phyloP scores from a whole-genome alignment of 495 filamentous ascomycete genomes.

The Aspergillus diversus region DNA sequence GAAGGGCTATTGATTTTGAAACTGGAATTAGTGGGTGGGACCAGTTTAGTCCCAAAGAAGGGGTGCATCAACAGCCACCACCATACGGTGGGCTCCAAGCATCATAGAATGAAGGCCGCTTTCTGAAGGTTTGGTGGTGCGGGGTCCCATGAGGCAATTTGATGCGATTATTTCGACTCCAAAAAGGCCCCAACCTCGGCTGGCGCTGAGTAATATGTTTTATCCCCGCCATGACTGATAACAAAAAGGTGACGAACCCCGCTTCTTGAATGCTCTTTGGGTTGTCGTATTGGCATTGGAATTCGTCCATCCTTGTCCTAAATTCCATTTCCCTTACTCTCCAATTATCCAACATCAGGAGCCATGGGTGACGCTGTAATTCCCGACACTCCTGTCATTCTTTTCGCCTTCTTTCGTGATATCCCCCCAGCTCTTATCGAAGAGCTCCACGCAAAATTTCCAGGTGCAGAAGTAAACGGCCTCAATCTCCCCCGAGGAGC shows the following conservation, averaged over 20 bases:
- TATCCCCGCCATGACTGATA: background rate
- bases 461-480: slow-evolving; percentile 16
- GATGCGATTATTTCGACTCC: too few species aligned
- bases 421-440: slow-evolving; percentile 13
- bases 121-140: too few species aligned
- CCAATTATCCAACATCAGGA: background rate
- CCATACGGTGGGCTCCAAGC: too few species aligned
- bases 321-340: background rate
- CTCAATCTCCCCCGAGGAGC: slow-evolving; percentile 10
- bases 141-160: too few species aligned
- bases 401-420: slow-evolving; percentile 18
- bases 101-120: too few species aligned
- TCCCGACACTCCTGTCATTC: slow-evolving; percentile 13
- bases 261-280: background rate
- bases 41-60: too few species aligned
- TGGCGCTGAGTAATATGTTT: background rate
- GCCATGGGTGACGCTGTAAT: slow-evolving; percentile 43
- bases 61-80: too few species aligned
- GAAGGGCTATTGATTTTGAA: too few species aligned
- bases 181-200: background rate
- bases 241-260: slow-evolving; percentile 1
- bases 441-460: slow-evolving; percentile 21
- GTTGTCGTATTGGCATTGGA: background rate
- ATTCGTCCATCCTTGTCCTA: background rate
- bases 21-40: too few species aligned